These are phyloP conservation scores for Fraxinus sp. DNA, from an alignment of 305 asterid genomes.

Conservation along the genomic window DNA sequence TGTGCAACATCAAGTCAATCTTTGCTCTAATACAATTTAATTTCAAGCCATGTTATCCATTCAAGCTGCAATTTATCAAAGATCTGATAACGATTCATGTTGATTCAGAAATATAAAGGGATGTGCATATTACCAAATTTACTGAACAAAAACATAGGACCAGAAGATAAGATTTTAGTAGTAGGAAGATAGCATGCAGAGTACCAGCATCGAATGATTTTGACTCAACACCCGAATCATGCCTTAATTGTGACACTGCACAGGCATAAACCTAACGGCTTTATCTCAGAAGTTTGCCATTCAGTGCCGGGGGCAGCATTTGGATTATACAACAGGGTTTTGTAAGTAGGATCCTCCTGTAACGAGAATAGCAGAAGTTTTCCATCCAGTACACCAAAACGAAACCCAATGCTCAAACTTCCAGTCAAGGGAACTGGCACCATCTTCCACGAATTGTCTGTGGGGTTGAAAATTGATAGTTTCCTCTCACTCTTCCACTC, in stretches of 20 bases:
- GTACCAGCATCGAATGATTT: background rate
- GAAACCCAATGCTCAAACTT: slow-evolving; percentile 56
- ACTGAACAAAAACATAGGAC: background rate
- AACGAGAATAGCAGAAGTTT: slow-evolving; percentile 62
- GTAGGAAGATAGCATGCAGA: background rate
- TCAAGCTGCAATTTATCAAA: background rate
- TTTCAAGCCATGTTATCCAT: background rate
- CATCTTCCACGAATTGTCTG: slow-evolving; percentile 64
- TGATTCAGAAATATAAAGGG: background rate
- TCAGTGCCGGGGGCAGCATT: slow-evolving; percentile 54
- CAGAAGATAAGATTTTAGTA: background rate
- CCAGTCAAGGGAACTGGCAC: slow-evolving; percentile 61
- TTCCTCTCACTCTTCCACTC: slow-evolving; percentile 84
- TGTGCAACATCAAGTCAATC: background rate
- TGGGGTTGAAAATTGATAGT: slow-evolving; percentile 51
- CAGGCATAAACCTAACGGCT: slow-evolving; percentile 58
- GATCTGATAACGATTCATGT: background rate
- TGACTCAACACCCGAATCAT: slow-evolving; percentile 19
- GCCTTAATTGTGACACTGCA: slow-evolving; percentile 70
- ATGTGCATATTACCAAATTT: background rate
- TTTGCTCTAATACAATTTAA: background rate
- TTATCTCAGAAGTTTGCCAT: slow-evolving; percentile 58
- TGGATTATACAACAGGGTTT: slow-evolving; percentile 56
- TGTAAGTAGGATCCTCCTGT: slow-evolving; percentile 47
- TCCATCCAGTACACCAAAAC: slow-evolving; percentile 59